Conservation (phyloP, 2,329 filamentous ascomycete species). For the Cladosporium colombiae region DNA sequence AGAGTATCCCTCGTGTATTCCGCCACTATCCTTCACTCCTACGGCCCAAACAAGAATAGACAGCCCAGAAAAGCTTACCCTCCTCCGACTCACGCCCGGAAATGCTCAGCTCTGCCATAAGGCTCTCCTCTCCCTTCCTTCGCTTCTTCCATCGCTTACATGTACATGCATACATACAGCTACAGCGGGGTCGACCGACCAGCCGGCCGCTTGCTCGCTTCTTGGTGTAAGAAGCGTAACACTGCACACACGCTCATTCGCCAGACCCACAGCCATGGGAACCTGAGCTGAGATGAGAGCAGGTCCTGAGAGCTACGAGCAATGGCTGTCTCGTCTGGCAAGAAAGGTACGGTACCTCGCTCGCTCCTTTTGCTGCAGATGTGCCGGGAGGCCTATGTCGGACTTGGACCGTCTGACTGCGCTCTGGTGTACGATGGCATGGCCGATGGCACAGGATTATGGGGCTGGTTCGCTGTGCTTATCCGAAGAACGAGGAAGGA, state of each 20-base stretch:
- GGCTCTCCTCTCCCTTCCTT: neutral
- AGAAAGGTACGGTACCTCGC: neutral
- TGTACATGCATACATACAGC: neutral
- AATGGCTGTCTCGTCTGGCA: neutral
- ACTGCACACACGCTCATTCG: constrained; percentile 2
- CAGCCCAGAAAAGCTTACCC: neutral
- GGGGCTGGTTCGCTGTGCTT: neutral
- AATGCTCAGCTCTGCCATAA: neutral
- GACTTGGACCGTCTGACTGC: neutral
- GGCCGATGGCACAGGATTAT: neutral
- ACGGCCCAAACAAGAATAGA: neutral
- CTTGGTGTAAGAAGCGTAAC: neutral
- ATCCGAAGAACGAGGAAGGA: neutral
- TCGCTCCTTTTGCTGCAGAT: neutral
- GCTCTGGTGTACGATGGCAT: neutral
- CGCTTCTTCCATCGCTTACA: neutral
- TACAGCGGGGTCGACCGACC: neutral
- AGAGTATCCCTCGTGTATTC: neutral
- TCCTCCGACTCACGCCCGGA: neutral
- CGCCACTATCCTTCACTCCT: neutral
- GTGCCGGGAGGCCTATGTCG: neutral
- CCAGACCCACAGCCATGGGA: neutral
- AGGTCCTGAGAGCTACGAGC: neutral
- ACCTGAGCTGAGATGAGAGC: constrained; percentile 1
- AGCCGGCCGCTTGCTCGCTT: neutral